Conservation (phyloP, 208 protist genomes). For the Borovskyia barvae region DNA sequence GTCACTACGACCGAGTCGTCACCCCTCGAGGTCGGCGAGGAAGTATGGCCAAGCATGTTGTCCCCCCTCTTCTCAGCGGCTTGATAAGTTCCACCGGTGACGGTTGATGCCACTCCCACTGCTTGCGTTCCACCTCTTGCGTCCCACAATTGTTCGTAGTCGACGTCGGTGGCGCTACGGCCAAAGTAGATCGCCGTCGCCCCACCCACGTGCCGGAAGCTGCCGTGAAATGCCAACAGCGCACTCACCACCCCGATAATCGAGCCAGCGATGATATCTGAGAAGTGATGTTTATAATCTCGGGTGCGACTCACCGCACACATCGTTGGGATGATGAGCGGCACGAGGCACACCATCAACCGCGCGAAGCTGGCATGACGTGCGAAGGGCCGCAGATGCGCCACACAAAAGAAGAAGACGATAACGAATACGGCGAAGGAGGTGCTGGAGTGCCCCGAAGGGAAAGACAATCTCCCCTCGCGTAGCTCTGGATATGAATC, state of each 20-base stretch:
- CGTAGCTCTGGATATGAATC: conserved; percentile 29
- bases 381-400: conserved; percentile 57
- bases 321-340: conserved; percentile 50
- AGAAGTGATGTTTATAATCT: conserved; percentile 88
- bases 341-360: conserved; percentile 53
- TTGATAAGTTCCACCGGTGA: not conserved
- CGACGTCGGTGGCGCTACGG: conserved; percentile 33
- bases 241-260: conserved; percentile 58
- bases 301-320: conserved; percentile 82
- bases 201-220: conserved; percentile 41
- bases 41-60: not conserved
- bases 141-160: conserved; percentile 27
- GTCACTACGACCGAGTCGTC: conserved; percentile 1
- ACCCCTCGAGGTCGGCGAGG: conserved; percentile 1
- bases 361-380: conserved; percentile 66
- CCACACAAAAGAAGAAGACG: conserved; percentile 69
- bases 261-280: conserved; percentile 73
- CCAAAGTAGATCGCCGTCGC: conserved; percentile 30
- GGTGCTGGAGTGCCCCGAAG: conserved; percentile 88
- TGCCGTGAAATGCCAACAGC: conserved; percentile 37
- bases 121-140: not conserved
- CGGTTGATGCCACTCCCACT: not conserved
- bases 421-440: conserved; percentile 75
- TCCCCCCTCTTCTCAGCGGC: conserved; percentile 5
- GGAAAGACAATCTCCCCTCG: conserved; percentile 89